A percentile compares a stretch with the other conserved stretches of the same genome.
Evolutionary conservation across 306 rosid species (phyloP).

Genomic region (Cercis canadensis): DNA sequence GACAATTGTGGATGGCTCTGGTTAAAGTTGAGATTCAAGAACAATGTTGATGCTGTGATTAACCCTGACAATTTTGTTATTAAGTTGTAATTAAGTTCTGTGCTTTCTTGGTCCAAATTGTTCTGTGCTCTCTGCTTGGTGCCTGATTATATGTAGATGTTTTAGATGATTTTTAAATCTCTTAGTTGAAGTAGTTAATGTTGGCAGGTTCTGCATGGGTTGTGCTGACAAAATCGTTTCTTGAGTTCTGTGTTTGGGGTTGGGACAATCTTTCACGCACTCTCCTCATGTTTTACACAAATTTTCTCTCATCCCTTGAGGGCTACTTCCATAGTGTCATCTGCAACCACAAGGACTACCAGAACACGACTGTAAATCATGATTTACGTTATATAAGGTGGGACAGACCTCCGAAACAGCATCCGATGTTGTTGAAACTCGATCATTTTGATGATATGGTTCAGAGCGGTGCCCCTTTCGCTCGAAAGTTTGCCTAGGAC

Average conservation of each 20-base stretch:
- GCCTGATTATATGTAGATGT: neutral
- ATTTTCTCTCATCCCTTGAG: slow-evolving; percentile 75
- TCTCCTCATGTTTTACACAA: slow-evolving; percentile 87
- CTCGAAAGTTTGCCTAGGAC: slow-evolving; percentile 57
- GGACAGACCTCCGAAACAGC: slow-evolving; percentile 77
- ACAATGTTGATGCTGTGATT: too few species aligned
- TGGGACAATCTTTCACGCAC: slow-evolving; percentile 96
- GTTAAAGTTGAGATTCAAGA: too few species aligned
- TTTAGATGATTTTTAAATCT: too few species aligned
- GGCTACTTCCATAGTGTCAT: slow-evolving; percentile 90
- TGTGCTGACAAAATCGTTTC: slow-evolving; percentile 44
- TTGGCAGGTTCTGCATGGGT: too few species aligned
- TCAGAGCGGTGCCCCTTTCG: slow-evolving; percentile 76
- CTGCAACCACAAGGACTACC: slow-evolving; percentile 93
- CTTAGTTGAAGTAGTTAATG: too few species aligned
- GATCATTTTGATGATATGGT: slow-evolving; percentile 79
- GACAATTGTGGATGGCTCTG: slow-evolving; percentile 7
- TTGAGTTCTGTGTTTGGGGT: slow-evolving; percentile 81
- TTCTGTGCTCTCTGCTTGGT: neutral
- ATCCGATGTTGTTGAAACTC: slow-evolving; percentile 58
- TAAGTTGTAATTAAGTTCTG: too few species aligned
- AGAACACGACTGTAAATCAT: slow-evolving; percentile 83
- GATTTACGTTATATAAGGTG: slow-evolving; percentile 74
- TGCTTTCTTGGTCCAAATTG: too few species aligned
- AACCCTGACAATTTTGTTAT: too few species aligned